These are phyloP conservation scores for Eucalyptus polybractea DNA, from an alignment of 345 rosid genomes.

Conservation along the genomic window DNA sequence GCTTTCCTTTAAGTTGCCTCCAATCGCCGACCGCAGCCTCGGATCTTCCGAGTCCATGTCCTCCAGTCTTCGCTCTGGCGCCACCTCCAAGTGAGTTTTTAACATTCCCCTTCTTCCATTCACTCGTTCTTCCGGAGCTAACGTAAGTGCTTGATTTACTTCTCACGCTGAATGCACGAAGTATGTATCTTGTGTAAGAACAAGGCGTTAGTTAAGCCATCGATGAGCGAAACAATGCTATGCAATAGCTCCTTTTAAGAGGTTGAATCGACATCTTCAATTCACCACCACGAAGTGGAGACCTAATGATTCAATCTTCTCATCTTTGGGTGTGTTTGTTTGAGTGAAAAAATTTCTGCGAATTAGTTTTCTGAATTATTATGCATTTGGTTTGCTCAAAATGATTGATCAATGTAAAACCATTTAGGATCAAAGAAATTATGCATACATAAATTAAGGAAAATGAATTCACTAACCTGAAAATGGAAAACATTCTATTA, in stretches of 20 bases:
- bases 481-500: no score
- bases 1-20: neutral
- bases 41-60: neutral
- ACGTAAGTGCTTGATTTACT: neutral
- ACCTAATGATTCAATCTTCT: neutral
- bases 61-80: neutral
- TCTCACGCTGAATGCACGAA: neutral
- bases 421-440: neutral
- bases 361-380: no score
- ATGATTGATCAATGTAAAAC: neutral
- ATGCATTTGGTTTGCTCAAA: no score
- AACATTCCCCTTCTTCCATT: neutral
- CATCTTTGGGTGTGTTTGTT: neutral
- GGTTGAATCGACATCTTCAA: neutral
- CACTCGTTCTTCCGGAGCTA: neutral
- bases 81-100: neutral
- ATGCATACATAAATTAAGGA: neutral
- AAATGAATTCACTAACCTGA: neutral
- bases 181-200: neutral
- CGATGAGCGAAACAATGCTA: no score
- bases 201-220: neutral
- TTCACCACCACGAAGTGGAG: neutral
- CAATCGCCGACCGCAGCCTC: neutral
- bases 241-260: neutral
- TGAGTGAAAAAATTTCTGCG: fast-evolving